Evolutionary conservation across 202 grass and related monocot species (phyloP).

Genomic region (Panicum virgatum): DNA sequence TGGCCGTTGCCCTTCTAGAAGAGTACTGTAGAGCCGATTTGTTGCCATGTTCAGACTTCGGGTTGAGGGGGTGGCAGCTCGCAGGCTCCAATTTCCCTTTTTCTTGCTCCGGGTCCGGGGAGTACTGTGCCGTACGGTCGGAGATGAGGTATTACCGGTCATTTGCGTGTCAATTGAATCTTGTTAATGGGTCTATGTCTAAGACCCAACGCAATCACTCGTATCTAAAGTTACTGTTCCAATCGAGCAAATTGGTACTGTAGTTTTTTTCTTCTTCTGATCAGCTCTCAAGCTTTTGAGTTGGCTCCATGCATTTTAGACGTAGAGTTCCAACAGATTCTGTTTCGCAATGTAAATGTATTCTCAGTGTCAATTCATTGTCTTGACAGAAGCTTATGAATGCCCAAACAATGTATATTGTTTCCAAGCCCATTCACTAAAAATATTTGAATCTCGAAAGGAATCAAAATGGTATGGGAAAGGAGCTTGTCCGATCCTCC

Average conservation of each 20-base stretch:
- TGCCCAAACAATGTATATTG: no score
- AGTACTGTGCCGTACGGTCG: not conserved
- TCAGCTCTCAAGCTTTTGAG: not conserved
- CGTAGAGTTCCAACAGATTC: no score
- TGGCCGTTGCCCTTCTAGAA: constrained; percentile 11
- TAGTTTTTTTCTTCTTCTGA: no score
- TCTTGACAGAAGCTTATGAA: no score
- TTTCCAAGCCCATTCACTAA: no score
- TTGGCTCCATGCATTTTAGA: not conserved
- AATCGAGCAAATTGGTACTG: no score
- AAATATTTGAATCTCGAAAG: no score
- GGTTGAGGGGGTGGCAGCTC: not conserved
- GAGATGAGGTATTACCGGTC: not conserved
- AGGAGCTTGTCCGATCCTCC: no score
- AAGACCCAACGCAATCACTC: not conserved
- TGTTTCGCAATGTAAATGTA: no score
- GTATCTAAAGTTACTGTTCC: not conserved
- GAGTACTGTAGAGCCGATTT: no score
- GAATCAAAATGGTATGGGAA: no score
- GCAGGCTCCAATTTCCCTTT: not conserved
- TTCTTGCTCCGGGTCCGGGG: not conserved
- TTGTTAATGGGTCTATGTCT: not conserved
- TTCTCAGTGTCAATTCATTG: no score
- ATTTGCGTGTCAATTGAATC: not conserved
- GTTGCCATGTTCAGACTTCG: constrained; percentile 22